Evolutionary conservation across 768 basidiomycete species (phyloP).

Genomic region (Termitomyces sp.): DNA sequence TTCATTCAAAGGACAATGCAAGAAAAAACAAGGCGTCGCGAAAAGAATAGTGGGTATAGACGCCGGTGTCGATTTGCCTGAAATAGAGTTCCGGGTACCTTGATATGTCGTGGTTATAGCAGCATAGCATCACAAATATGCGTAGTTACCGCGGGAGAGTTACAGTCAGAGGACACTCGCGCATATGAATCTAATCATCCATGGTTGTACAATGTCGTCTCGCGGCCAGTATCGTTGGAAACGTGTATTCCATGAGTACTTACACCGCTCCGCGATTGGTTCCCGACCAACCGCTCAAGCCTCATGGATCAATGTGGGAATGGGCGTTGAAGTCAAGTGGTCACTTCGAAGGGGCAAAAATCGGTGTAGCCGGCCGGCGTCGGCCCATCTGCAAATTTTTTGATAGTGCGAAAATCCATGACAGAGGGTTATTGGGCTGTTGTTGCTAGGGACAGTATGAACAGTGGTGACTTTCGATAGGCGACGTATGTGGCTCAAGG

Average conservation of each 20-base stretch:
- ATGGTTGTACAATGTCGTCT: too few species aligned
- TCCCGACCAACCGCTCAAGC: background rate
- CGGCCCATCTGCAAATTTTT: background rate
- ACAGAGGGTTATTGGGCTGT: background rate
- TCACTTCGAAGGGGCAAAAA: background rate
- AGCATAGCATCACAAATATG: background rate
- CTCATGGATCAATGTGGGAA: constrained; percentile 2
- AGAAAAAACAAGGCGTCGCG: background rate
- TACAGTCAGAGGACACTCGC: background rate
- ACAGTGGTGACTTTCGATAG: background rate
- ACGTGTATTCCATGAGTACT: background rate
- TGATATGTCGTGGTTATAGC: too few species aligned
- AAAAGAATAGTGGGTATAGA: background rate
- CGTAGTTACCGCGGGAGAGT: background rate
- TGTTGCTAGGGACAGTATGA: background rate
- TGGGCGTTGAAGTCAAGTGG: background rate
- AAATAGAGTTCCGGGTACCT: background rate
- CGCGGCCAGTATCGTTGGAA: background rate
- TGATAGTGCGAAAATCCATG: background rate
- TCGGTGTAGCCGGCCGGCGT: background rate
- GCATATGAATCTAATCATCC: background rate
- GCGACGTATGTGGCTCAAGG: too few species aligned
- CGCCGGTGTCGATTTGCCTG: background rate
- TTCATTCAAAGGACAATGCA: background rate
- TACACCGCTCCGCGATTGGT: background rate